Evolutionary conservation across 257 asterid genomes (phyloP).

Genomic region (Nicotiana attenuata): DNA sequence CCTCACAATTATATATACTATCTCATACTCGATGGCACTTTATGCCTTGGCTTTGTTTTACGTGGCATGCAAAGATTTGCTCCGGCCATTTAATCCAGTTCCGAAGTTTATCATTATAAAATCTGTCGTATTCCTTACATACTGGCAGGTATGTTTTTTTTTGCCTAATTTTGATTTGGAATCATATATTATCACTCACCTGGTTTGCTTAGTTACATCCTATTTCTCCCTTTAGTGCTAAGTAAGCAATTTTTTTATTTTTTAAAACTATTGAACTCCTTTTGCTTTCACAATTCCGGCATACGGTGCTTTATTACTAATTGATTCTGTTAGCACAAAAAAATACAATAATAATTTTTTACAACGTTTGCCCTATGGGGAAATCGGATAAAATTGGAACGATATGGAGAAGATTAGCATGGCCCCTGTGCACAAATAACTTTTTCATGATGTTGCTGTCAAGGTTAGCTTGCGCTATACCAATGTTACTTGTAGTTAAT

Average conservation of each 20-base stretch:
- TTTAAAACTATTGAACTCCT: background rate
- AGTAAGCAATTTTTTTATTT: background rate
- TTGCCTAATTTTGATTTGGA: background rate
- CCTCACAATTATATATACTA: constrained; percentile 86
- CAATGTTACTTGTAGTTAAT: background rate
- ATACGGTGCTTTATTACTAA: background rate
- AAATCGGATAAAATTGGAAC: too few relatives aligned
- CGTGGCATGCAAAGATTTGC: constrained; percentile 90
- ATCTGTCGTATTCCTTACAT: constrained; percentile 91
- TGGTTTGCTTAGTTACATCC: background rate
- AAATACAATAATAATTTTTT: too few relatives aligned
- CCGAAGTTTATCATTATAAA: constrained; percentile 93
- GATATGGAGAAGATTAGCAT: too few relatives aligned
- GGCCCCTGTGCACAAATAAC: too few relatives aligned
- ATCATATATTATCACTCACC: background rate
- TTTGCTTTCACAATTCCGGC: background rate
- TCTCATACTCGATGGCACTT: constrained; percentile 92
- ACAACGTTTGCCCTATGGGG: too few relatives aligned
- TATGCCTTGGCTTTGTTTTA: constrained; percentile 90
- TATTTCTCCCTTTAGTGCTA: background rate
- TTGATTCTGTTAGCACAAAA: background rate
- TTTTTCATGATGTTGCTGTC: too few relatives aligned
- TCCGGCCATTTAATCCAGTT: constrained; percentile 96
- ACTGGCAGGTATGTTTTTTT: constrained; percentile 71
- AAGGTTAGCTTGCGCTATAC: too few relatives aligned